These are phyloP conservation scores for Penicillium mononematosum DNA, from an alignment of 495 filamentous ascomycete species.

Conservation along the genomic window DNA sequence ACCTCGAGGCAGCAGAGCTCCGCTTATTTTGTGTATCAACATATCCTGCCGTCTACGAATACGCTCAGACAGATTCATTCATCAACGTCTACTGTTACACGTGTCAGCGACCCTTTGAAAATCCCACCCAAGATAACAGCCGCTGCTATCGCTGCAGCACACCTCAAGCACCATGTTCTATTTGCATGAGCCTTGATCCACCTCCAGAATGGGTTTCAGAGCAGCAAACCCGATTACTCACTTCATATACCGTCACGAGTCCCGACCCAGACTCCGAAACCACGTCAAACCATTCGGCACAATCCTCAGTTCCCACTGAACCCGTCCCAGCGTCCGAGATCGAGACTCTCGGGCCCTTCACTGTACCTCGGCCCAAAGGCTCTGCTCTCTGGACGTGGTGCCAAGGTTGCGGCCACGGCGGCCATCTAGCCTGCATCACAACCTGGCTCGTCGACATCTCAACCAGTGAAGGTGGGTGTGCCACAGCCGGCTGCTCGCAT, in stretches of 20 bases:
- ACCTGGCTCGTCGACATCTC: slow-evolving; percentile 60
- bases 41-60: slow-evolving; percentile 60
- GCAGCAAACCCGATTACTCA: slow-evolving; percentile 14
- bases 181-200: slow-evolving; percentile 48
- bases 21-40: slow-evolving; percentile 62
- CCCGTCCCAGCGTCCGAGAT: slow-evolving; percentile 28
- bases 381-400: slow-evolving; percentile 65
- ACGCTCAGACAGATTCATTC: slow-evolving; percentile 50
- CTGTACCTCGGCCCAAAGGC: slow-evolving; percentile 31
- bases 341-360: slow-evolving; percentile 20
- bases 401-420: slow-evolving; percentile 72
- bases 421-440: slow-evolving; percentile 65
- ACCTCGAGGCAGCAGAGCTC: slow-evolving; percentile 65
- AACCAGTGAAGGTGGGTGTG: slow-evolving; percentile 68
- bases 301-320: slow-evolving; percentile 36
- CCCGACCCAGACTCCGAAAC: slow-evolving; percentile 22
- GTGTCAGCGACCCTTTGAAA: slow-evolving; percentile 48
- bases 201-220: slow-evolving; percentile 50
- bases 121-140: slow-evolving; percentile 41
- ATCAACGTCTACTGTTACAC: slow-evolving; percentile 50
- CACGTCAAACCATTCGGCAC: slow-evolving; percentile 28
- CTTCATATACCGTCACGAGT: slow-evolving; percentile 17
- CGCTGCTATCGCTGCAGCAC: slow-evolving; percentile 47
- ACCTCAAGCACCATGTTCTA: slow-evolving; percentile 44
- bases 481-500: slow-evolving; percentile 69